A percentile compares a stretch with the other conserved stretches of the same genome.
phyloP scores from a whole-genome alignment of 2,329 filamentous ascomycete genomes.

The Chaetomiaceae sp. region DNA sequence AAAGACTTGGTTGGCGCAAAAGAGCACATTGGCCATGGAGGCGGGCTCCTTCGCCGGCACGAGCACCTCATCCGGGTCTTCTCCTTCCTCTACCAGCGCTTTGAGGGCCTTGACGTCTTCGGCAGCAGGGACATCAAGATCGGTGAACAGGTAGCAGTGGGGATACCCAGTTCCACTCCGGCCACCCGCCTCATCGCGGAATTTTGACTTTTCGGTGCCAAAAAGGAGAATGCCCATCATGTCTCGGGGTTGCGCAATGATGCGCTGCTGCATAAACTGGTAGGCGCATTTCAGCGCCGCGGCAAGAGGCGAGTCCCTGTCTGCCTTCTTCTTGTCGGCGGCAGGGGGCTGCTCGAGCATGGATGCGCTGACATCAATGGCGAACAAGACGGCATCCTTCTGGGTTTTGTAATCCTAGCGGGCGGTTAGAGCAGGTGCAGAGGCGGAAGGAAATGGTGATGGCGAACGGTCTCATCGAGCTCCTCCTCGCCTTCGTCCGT shows the following conservation, averaged over 20 bases:
- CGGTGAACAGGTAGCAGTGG: conserved; percentile 86
- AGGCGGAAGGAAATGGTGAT: conserved; percentile 1
- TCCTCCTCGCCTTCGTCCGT: conserved; percentile 69
- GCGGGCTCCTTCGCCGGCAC: conserved; percentile 64
- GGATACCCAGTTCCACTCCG: conserved; percentile 65
- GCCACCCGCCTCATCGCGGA: conserved; percentile 60
- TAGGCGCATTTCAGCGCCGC: conserved; percentile 93
- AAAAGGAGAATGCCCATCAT: conserved; percentile 96
- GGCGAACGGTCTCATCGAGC: conserved; percentile 31
- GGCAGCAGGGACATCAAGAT: conserved; percentile 82
- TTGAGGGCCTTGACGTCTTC: conserved; percentile 79
- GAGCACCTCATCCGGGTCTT: conserved; percentile 65
- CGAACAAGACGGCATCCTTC: conserved; percentile 97
- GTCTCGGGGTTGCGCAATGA: conserved; percentile 92
- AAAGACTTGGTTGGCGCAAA: conserved; percentile 94
- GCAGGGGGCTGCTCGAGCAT: conserved; percentile 71
- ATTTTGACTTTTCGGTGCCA: conserved; percentile 80
- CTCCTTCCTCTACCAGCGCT: conserved; percentile 71
- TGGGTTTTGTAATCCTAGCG: conserved; percentile 77
- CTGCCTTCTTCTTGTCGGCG: conserved; percentile 71
- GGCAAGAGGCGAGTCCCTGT: conserved; percentile 70
- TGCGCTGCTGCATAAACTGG: conserved; percentile 93
- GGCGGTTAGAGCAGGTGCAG: conserved; percentile 16
- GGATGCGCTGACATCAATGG: conserved; percentile 83
- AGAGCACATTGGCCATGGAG: conserved; percentile 84